Conservation (phyloP, 164 flowering plant species). For the Dillenia turbinata region DNA sequence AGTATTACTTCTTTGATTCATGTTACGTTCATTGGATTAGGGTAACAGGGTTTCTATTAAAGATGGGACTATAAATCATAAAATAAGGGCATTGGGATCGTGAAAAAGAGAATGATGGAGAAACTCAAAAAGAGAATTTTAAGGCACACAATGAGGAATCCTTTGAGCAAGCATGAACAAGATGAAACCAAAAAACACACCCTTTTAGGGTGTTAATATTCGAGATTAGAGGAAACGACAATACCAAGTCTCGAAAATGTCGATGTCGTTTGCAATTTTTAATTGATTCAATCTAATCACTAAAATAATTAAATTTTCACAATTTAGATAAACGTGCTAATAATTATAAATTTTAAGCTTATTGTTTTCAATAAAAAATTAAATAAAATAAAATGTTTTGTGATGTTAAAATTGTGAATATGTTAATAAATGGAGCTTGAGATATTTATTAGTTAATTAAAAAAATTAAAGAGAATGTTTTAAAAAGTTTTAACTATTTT, state of each 20-base stretch:
- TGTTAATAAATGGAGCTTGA: too few relatives aligned
- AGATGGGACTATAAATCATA: conserved; percentile 1
- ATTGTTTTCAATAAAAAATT: conserved; percentile 2
- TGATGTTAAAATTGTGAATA: neutral
- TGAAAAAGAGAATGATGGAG: conserved; percentile 7
- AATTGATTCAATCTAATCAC: too few relatives aligned
- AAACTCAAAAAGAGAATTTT: conserved; percentile 14
- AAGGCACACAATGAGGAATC: conserved; percentile 28
- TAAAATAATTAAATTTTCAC: neutral
- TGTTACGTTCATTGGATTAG: neutral
- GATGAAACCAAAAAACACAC: conserved; percentile 27
- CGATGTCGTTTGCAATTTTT: neutral
- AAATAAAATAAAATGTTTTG: conserved; percentile 3
- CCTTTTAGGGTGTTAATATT: conserved; percentile 25
- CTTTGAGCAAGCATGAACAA: conserved; percentile 25
- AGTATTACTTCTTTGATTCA: neutral
- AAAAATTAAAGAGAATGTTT: too few relatives aligned
- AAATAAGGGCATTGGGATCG: conserved; percentile 25
- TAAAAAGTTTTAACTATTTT: too few relatives aligned
- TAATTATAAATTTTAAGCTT: neutral
- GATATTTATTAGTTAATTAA: too few relatives aligned
- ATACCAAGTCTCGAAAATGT: conserved; percentile 10
- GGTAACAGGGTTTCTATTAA: neutral
- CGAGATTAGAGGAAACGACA: conserved; percentile 15
- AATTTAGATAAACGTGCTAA: neutral